phyloP scores from a whole-genome alignment of 2,329 filamentous ascomycete species.

The Purpureocillium lavendulum region DNA sequence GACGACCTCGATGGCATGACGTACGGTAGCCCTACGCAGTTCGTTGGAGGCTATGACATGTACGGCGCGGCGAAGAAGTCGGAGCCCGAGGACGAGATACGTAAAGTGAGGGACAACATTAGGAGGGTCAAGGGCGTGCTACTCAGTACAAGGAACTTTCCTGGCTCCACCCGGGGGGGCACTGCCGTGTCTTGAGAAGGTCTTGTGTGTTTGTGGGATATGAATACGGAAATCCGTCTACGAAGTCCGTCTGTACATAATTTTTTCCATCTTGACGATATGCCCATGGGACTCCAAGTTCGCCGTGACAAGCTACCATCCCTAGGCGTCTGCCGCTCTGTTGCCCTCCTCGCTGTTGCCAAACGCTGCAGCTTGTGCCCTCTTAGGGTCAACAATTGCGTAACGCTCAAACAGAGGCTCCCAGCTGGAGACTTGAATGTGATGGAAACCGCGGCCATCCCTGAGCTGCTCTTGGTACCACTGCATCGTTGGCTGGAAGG shows the following conservation, averaged over 20 bases:
- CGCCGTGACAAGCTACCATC: neutral
- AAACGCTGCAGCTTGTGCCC: neutral
- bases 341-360: neutral
- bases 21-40: conserved; percentile 31
- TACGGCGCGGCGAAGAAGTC: conserved; percentile 34
- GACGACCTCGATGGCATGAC: conserved; percentile 58
- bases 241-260: too few relatives aligned
- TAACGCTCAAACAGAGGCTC: conserved; percentile 26
- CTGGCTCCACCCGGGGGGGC: conserved; percentile 30
- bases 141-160: conserved; percentile 67
- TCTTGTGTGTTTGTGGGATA: too few relatives aligned
- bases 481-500: conserved; percentile 36
- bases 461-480: conserved; percentile 42
- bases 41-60: conserved; percentile 28
- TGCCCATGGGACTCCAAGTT: too few relatives aligned
- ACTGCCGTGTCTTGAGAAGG: too few relatives aligned
- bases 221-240: too few relatives aligned
- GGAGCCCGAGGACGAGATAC: conserved; percentile 63
- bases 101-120: conserved; percentile 65
- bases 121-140: conserved; percentile 72
- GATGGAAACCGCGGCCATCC: conserved; percentile 40
- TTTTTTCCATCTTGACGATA: too few relatives aligned
- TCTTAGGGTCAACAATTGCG: conserved; percentile 16
- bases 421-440: conserved; percentile 38
- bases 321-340: neutral